Evolutionary conservation across 2,329 filamentous ascomycete genomes (phyloP).

Genomic region (Sporothrix globosa): DNA sequence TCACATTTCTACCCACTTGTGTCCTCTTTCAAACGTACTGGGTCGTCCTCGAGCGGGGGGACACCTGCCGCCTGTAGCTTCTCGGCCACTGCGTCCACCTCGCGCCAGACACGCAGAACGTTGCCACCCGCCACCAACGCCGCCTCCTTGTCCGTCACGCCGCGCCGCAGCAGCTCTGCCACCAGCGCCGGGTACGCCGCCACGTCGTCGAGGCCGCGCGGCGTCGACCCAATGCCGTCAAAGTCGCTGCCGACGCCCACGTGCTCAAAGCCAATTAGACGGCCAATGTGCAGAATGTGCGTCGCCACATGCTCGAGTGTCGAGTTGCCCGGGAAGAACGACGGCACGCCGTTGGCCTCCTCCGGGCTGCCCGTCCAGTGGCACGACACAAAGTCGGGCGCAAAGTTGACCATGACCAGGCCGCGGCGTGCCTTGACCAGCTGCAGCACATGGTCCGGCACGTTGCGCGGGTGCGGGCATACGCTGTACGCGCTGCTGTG

Average conservation of each 20-base stretch:
- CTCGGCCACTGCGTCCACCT: slow-evolving; percentile 72
- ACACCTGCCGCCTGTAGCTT: slow-evolving; percentile 64
- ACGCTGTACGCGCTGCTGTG: slow-evolving; percentile 81
- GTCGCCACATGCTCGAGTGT: slow-evolving; percentile 77
- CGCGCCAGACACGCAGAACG: slow-evolving; percentile 79
- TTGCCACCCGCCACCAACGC: slow-evolving; percentile 79
- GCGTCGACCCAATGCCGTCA: slow-evolving; percentile 71
- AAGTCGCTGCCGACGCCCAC: slow-evolving; percentile 91
- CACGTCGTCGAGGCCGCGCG: slow-evolving; percentile 80
- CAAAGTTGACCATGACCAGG: slow-evolving; percentile 90
- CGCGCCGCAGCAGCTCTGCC: slow-evolving; percentile 70
- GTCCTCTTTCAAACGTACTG: slow-evolving; percentile 37
- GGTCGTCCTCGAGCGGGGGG: slow-evolving; percentile 58
- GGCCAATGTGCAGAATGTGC: slow-evolving; percentile 81
- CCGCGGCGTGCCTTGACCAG: slow-evolving; percentile 73
- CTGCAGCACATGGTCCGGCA: slow-evolving; percentile 79
- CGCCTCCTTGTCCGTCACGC: slow-evolving; percentile 73
- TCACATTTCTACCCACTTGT: background rate
- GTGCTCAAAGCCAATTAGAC: slow-evolving; percentile 81
- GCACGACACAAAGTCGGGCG: slow-evolving; percentile 81
- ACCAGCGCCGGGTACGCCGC: slow-evolving; percentile 80
- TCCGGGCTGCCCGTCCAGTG: slow-evolving; percentile 58
- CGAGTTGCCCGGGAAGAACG: slow-evolving; percentile 66
- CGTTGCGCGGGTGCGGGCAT: slow-evolving; percentile 88
- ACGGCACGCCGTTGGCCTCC: slow-evolving; percentile 60